Evolutionary conservation across 2,329 filamentous ascomycete species (phyloP), one percentile per base, ranked within the genome.

Genomic region (Triangularia verruculosa): DNA sequence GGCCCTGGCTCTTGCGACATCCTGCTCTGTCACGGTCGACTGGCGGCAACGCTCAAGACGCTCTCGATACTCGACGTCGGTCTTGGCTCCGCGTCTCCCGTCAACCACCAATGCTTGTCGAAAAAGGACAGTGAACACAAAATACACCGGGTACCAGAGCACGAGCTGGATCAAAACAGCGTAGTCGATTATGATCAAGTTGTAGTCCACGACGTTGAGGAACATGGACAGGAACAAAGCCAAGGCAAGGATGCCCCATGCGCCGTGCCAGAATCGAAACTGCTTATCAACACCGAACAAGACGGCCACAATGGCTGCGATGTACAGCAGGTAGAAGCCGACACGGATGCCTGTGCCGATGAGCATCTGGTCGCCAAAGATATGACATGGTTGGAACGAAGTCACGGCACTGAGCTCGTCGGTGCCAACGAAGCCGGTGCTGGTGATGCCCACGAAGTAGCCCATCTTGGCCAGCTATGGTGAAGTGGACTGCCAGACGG

Each of bases 351-450:
- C 69, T 47, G 62, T 56, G 54, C 69, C 69, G 62, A 70, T 70
- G 34, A 70, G 69, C 68, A 69, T 69, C 64, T 70, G 68, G 64
- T 70, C 68, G 24, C 69, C 69, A 34, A 70, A 70, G 59, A 70
- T 69, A 61, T 70, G 69, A 27, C 69, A 70, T 34, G 69, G 69
- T 58, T 59, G 59, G 62, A 62, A 70, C 13, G 68, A 69, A 13
- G 69, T 69, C 30, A 70, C 69, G 20, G 69, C 69, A 56, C 64
- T 67, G 63, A 66, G 59, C 61, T 70, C 69, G 61, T 64, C 67
- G 61, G 66, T 68, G 27, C 69, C 69, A 55, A 70, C 66, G 62
- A 70, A 70, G 58, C 66, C 67, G 24, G 69, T 70, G 61, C 64
- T 64, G 22, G 69, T 69, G 47, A 69, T 43, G 20, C 69, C 69